phyloP scores from a whole-genome alignment of 139 green algal species.

The Yamagishiella unicocca region DNA sequence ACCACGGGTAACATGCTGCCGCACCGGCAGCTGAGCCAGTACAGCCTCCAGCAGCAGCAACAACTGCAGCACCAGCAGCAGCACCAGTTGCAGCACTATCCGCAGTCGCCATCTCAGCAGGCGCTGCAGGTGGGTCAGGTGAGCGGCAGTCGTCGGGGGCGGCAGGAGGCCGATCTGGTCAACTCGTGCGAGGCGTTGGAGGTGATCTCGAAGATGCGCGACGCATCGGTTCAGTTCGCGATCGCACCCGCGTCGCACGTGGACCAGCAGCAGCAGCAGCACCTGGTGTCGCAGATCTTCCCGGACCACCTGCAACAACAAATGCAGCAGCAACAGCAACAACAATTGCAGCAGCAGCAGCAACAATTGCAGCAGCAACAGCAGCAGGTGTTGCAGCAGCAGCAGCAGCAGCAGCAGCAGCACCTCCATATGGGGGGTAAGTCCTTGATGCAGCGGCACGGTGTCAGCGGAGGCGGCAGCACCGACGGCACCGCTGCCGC shows the following conservation, averaged over 20 bases:
- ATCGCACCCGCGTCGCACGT: too few relatives aligned
- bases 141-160: neutral
- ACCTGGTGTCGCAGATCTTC: slow-evolving; percentile 2
- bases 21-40: neutral
- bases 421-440: too few relatives aligned
- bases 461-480: too few relatives aligned
- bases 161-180: neutral
- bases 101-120: neutral
- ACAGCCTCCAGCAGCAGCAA: neutral
- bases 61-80: neutral
- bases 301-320: neutral
- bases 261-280: slow-evolving; percentile 22
- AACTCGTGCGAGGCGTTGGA: neutral
- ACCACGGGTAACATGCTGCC: neutral
- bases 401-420: neutral
- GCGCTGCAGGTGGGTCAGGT: neutral
- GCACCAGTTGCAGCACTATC: neutral
- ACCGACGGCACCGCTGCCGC: too few relatives aligned
- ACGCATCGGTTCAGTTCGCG: too few relatives aligned
- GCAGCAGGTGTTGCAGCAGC: neutral
- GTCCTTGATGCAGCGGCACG: too few relatives aligned
- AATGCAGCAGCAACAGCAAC: neutral
- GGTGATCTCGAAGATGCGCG: too few relatives aligned
- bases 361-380: too few relatives aligned
- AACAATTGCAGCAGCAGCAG: neutral